Evolutionary conservation across 768 basidiomycete genomes (phyloP).

Genomic region (Auriscalpium orientale): DNA sequence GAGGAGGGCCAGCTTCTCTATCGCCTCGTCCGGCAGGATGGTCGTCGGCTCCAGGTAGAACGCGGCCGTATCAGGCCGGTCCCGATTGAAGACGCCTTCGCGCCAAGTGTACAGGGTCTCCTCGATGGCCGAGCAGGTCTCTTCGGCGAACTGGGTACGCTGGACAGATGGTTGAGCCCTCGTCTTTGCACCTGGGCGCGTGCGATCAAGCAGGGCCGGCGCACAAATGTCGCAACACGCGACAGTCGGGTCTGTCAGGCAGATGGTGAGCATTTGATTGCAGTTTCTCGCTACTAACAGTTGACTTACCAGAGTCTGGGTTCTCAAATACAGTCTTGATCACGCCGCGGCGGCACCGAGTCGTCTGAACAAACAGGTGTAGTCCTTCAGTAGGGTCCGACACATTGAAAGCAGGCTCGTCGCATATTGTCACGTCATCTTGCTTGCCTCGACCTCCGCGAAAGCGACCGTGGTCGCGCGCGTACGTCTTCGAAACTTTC

Average conservation of each 20-base stretch:
- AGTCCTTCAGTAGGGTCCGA: neutral
- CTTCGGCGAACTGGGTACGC: neutral
- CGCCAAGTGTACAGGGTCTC: neutral
- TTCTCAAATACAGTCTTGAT: neutral
- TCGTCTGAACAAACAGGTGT: neutral
- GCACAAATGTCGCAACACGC: slow-evolving; percentile 24
- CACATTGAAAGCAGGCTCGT: neutral
- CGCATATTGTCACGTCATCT: neutral
- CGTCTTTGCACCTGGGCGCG: slow-evolving; percentile 4
- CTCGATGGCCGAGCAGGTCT: neutral
- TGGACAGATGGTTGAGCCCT: neutral
- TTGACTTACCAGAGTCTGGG: neutral
- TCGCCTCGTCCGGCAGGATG: neutral
- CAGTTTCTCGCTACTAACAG: neutral
- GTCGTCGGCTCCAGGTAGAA: neutral
- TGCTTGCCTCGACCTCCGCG: neutral
- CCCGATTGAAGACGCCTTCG: neutral
- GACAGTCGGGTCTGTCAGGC: slow-evolving; percentile 1
- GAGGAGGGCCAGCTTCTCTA: neutral
- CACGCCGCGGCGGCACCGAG: neutral
- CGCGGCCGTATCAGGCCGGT: neutral
- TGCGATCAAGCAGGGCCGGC: slow-evolving; percentile 13
- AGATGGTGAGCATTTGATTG: neutral
- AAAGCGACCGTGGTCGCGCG: neutral
- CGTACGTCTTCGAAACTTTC: neutral